Conservation (phyloP, 2,329 filamentous ascomycete genomes). For the Cytospora piceae region DNA sequence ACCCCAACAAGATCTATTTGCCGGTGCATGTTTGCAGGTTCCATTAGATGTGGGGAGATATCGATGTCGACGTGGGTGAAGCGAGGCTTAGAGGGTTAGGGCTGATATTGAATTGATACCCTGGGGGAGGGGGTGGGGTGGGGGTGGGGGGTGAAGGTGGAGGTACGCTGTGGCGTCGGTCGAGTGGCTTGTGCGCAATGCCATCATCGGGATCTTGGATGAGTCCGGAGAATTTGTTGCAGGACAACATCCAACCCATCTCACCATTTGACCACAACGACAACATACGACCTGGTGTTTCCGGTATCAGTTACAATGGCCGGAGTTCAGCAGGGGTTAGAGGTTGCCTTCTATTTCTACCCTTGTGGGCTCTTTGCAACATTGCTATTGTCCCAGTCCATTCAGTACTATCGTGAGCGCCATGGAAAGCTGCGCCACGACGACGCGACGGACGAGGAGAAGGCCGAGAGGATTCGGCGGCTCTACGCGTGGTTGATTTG, state of each 20-base stretch:
- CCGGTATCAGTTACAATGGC: slow-evolving; percentile 19
- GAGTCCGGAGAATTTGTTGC: slow-evolving; percentile 2
- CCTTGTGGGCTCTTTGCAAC: slow-evolving; percentile 44
- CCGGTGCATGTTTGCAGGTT: slow-evolving; percentile 10
- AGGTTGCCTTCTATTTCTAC: slow-evolving; percentile 47
- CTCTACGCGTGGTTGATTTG: slow-evolving; percentile 43
- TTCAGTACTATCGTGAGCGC: slow-evolving; percentile 43
- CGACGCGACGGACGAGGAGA: slow-evolving; percentile 37
- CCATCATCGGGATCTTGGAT: neutral
- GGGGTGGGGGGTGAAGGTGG: neutral
- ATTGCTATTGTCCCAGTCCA: slow-evolving; percentile 42
- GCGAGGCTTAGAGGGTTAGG: neutral
- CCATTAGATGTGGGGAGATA: slow-evolving; percentile 1
- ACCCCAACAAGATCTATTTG: neutral
- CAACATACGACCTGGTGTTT: no score
- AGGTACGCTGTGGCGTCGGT: neutral
- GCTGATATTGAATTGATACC: neutral
- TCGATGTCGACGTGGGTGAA: neutral
- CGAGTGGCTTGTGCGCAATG: neutral
- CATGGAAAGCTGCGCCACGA: slow-evolving; percentile 32
- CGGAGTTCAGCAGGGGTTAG: slow-evolving; percentile 40
- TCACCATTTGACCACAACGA: neutral
- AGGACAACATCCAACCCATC: neutral
- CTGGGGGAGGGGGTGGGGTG: neutral
- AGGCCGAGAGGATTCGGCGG: slow-evolving; percentile 33